A percentile compares a stretch with the other conserved stretches of the same genome.
These are phyloP conservation scores for Backusella psychrophila DNA, from an alignment of 192 early-diverging fungal species.

Conservation along the genomic window DNA sequence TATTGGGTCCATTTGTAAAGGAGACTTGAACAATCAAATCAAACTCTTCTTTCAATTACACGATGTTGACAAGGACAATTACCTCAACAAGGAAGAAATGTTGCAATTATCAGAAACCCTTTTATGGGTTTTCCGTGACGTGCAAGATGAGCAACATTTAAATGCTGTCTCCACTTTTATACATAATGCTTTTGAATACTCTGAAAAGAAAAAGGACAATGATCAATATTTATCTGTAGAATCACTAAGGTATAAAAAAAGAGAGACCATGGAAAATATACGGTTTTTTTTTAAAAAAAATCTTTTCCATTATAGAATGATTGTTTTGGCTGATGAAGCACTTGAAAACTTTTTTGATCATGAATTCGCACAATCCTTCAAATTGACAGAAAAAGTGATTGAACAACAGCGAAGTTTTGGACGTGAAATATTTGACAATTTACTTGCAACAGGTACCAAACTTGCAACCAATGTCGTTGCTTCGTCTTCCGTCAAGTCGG, in stretches of 20 bases:
- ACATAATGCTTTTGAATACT: constrained; percentile 55
- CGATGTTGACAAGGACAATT: constrained; percentile 56
- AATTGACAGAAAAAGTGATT: constrained; percentile 51
- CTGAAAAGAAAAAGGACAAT: constrained; percentile 14
- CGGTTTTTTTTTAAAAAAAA: too few species aligned
- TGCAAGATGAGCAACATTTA: constrained; percentile 47
- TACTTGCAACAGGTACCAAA: constrained; percentile 53
- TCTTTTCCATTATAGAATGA: constrained; percentile 47
- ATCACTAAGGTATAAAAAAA: constrained; percentile 23
- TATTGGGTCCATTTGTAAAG: constrained; percentile 65
- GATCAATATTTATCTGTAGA: constrained; percentile 21
- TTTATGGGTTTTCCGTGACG: constrained; percentile 56
- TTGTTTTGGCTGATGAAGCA: constrained; percentile 81
- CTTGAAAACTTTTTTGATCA: constrained; percentile 83
- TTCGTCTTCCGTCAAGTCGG: background rate
- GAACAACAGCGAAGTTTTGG: constrained; percentile 53
- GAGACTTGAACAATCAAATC: constrained; percentile 64
- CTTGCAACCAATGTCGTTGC: constrained; percentile 30
- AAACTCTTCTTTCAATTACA: constrained; percentile 76
- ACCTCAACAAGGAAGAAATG: constrained; percentile 68
- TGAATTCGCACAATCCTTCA: constrained; percentile 61
- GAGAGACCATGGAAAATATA: too few species aligned
- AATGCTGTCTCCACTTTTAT: constrained; percentile 50
- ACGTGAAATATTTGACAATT: constrained; percentile 54
- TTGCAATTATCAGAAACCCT: constrained; percentile 78